Evolutionary conservation across 306 rosid species (phyloP), one percentile per base, ranked within the genome.

Genomic region (Adenanthera pavonina): DNA sequence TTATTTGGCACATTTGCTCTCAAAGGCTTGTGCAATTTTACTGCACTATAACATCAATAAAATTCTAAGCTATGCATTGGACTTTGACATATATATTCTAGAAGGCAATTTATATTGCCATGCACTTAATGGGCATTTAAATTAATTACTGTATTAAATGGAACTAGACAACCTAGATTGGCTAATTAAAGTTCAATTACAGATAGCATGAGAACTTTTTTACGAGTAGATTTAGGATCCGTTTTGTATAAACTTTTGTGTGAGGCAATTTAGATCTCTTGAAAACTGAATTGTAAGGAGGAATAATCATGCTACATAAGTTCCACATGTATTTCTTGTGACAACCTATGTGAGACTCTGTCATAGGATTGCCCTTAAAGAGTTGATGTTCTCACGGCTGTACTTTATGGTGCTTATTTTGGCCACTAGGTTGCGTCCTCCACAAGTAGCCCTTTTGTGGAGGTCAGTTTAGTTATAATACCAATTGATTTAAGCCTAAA

Each of bases 101-200:
- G 66, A 30, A 60, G 66, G 66, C 14, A 60, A 8, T 0, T 19
- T 62, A 13, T 34, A 62, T 34, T 61, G 15, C 13, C 67, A 57
- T 76, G 68, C 77, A 76, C 53, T 25, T 74, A 19, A 7, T 54
- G 75, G 20, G 15, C 68, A 30, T 61, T 82, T 60, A 76, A 52
- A 19, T 47, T 69, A 53, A 79, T 79, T 79, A 4, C 25, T 46
- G 49, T 46, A 9, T 9, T 46, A 25, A 30, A 76, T n/a, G 3
- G 57, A 49, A 19, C 49, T 59, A 35, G 57, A 59, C 25, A 70
- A 71, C 57, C 36, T 59, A 36, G 74, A 64, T 60, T 59, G 66
- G 77, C 66, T 17, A 46, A 66, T 49, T 67, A 70, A 49, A 25
- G 14, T 56, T 34, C 62, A 81, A 36, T 67, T n/a, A 7, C 61